Conservation (phyloP, 352 stramenopile species). For the Chrysophaeum taylorii region DNA sequence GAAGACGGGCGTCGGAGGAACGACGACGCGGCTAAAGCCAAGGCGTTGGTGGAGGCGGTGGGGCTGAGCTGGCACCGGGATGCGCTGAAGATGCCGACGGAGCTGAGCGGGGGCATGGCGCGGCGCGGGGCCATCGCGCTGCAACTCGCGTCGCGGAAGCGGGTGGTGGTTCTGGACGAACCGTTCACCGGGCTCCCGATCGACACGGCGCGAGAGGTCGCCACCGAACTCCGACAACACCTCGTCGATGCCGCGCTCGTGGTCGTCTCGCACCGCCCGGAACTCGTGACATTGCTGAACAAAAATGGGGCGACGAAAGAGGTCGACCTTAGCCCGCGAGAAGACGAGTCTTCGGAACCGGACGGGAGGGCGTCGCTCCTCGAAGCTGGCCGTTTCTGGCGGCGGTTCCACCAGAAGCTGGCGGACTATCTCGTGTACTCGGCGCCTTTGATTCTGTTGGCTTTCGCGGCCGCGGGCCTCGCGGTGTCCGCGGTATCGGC, state of each 20-base stretch:
- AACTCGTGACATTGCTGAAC: slow-evolving; percentile 42
- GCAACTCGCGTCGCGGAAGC: slow-evolving; percentile 50
- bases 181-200: slow-evolving; percentile 47
- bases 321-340: slow-evolving; percentile 19
- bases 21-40: not conserved
- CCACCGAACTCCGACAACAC: slow-evolving; percentile 39
- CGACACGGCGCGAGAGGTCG: slow-evolving; percentile 33
- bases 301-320: not conserved
- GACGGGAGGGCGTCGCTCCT: not conserved
- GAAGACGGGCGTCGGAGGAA: not conserved
- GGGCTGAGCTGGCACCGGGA: slow-evolving; percentile 40
- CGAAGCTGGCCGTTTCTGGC: slow-evolving; percentile 27
- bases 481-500: slow-evolving; percentile 47
- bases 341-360: too few relatives aligned
- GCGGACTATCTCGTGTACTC: slow-evolving; percentile 45
- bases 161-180: slow-evolving; percentile 48
- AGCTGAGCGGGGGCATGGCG: slow-evolving; percentile 48
- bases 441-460: slow-evolving; percentile 43
- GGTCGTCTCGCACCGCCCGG: slow-evolving; percentile 48
- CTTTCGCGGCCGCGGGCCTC: slow-evolving; percentile 44
- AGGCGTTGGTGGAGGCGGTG: slow-evolving; percentile 5
- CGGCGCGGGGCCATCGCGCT: slow-evolving; percentile 43
- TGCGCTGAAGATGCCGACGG: slow-evolving; percentile 34
- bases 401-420: slow-evolving; percentile 39
- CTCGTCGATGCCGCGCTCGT: slow-evolving; percentile 41